phyloP scores from a whole-genome alignment of 2,329 filamentous ascomycete species.

The Verticillium albo-atrum region DNA sequence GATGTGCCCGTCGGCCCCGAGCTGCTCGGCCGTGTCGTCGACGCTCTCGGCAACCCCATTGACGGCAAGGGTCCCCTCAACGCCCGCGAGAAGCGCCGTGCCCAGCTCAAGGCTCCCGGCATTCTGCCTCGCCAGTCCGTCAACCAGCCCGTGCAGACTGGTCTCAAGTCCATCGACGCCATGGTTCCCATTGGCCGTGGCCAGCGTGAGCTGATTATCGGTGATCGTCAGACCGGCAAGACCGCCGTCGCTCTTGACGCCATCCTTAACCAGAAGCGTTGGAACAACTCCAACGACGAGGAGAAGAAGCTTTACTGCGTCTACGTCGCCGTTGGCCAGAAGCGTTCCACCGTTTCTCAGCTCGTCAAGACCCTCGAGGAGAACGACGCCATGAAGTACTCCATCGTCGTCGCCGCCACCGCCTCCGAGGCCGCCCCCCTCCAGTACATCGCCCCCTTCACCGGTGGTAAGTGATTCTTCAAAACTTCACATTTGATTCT shows the following conservation, averaged over 20 bases:
- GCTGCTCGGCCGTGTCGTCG: constrained; percentile 95
- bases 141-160: constrained; percentile 98
- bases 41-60: constrained; percentile 98
- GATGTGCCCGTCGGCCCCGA: constrained; percentile 91
- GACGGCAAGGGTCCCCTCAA: constrained; percentile 98
- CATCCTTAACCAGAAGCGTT: constrained; percentile 99
- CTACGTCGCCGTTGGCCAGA: constrained; percentile 98
- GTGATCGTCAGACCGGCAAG: constrained; percentile 99
- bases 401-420: constrained; percentile 87
- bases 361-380: constrained; percentile 99
- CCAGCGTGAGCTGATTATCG: constrained; percentile 99
- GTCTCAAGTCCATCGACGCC: constrained; percentile 98
- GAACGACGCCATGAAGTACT: constrained; percentile 99
- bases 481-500: background rate
- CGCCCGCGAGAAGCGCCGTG: constrained; percentile 86
- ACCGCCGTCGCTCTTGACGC: constrained; percentile 96
- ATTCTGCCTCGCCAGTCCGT: constrained; percentile 96
- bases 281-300: constrained; percentile 87
- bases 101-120: constrained; percentile 97
- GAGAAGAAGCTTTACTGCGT: constrained; percentile 99
- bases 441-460: constrained; percentile 93
- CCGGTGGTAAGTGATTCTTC: constrained; percentile 44
- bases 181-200: constrained; percentile 99
- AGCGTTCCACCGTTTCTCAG: constrained; percentile 98
- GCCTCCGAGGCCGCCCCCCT: constrained; percentile 95